Evolutionary conservation across 176 grass and related monocot genomes (phyloP), one percentile per base, ranked within the genome.

Genomic region (Alopecurus myosuroides): DNA sequence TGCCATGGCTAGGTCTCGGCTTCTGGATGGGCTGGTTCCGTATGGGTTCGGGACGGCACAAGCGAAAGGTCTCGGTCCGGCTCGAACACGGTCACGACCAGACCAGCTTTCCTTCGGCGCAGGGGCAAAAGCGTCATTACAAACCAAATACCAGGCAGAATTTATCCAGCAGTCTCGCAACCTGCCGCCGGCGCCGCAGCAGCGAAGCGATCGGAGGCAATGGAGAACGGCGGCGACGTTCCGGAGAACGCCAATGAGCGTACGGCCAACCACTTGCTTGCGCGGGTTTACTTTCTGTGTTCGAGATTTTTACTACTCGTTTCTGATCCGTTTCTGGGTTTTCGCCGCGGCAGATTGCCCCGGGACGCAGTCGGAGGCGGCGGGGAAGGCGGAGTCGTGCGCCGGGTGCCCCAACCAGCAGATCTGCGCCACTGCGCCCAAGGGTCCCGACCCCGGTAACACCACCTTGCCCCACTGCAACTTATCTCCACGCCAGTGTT

Each of bases 331-430:
- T 53, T 88, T 73, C 41, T 52, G 60, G 25, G 58, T 29, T 87
- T 44, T 42, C 77, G 36, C 23, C 81, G 41, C 67, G 34, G 60
- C 83, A 94, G 91, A 92, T 77, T 97, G 91, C 81, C 91, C 91
- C 2, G 91, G 94, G 11, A 84, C 94, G 70, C 76, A 94, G 76
- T 94, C 94, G 77, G 91, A 97, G 79, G 36, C 45, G 45, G 94
- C 91, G 60, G 89, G 94, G 86, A 94, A 94, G 82, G 70, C 79
- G 50, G 94, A 94, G 56, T 63, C 77, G 4, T 97, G 94, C 80
- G 85, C 94, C 11, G 94, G 91, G 20, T 94, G 94, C 79, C 94
- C 94, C 65, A 97, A 94, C 85, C 89, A 97, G 82, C 76, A 97
- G 81, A 82, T 94, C 41, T 94, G 94, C 19, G 88, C 94, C 34